Conservation (phyloP, 75 land plant genomes). For the Selaginella moellendorffii region DNA sequence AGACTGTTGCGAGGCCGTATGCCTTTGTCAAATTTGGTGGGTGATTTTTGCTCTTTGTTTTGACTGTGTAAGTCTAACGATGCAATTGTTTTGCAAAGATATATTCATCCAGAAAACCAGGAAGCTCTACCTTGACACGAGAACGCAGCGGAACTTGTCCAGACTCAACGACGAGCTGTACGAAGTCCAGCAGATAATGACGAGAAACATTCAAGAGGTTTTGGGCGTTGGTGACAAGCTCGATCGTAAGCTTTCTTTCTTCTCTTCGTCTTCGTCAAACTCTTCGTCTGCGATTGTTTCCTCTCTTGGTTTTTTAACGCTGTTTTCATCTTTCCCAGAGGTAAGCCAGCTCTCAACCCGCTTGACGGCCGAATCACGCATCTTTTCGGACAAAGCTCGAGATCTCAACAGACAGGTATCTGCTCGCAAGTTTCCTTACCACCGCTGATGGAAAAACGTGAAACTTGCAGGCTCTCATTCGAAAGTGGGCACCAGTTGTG, state of each 20-base stretch:
- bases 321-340: too few species aligned
- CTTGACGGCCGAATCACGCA: conserved; percentile 81
- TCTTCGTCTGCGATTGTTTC: not conserved
- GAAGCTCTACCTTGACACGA: conserved; percentile 84
- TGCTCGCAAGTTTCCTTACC: not conserved
- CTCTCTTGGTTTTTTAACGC: too few species aligned
- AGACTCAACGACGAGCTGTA: conserved; percentile 93
- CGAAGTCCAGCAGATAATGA: conserved; percentile 97
- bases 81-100: conserved; percentile 32
- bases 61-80: too few species aligned
- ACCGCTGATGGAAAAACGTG: too few species aligned
- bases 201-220: conserved; percentile 94
- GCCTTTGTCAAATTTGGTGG: conserved; percentile 95
- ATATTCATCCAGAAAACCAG: conserved; percentile 90
- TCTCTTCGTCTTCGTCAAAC: not conserved
- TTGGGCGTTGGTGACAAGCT: conserved; percentile 94
- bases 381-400: conserved; percentile 85
- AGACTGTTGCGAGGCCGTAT: conserved; percentile 95
- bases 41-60: too few species aligned
- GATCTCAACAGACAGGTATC: conserved; percentile 90
- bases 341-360: conserved; percentile 90
- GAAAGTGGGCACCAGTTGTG: conserved; percentile 91
- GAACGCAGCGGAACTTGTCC: conserved; percentile 76
- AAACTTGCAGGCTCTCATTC: conserved; percentile 82
- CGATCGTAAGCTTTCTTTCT: conserved; percentile 84